phyloP scores from a whole-genome alignment of 2,329 filamentous ascomycete genomes.

The Blastomyces parvus region DNA sequence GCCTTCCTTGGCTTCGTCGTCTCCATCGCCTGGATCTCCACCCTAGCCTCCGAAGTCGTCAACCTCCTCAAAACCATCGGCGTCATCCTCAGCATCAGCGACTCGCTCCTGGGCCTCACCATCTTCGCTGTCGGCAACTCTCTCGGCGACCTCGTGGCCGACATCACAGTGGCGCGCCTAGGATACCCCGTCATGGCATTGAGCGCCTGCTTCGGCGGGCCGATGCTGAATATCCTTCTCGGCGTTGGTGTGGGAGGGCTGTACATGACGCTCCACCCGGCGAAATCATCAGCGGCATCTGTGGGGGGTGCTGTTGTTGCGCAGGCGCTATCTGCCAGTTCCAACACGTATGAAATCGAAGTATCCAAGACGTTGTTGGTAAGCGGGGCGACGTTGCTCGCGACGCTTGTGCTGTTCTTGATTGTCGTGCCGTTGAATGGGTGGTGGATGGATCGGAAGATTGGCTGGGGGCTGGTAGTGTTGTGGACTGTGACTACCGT shows the following conservation, averaged over 20 bases:
- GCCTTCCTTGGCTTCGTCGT: slow-evolving; percentile 88
- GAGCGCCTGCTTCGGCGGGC: slow-evolving; percentile 93
- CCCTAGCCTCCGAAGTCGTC: slow-evolving; percentile 90
- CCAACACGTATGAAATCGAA: slow-evolving; percentile 64
- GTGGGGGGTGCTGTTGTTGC: slow-evolving; percentile 7
- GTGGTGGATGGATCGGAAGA: slow-evolving; percentile 73
- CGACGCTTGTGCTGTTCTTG: slow-evolving; percentile 69
- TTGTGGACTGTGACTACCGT: slow-evolving; percentile 75
- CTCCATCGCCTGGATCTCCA: slow-evolving; percentile 90
- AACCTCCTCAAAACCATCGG: slow-evolving; percentile 88
- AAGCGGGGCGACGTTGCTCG: slow-evolving; percentile 69
- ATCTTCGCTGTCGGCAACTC: slow-evolving; percentile 96
- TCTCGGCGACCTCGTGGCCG: slow-evolving; percentile 83
- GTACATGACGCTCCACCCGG: slow-evolving; percentile 76
- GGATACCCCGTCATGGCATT: slow-evolving; percentile 95
- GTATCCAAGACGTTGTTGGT: slow-evolving; percentile 79
- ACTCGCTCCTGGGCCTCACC: slow-evolving; percentile 88
- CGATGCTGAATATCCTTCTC: slow-evolving; percentile 93
- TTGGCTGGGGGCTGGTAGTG: slow-evolving; percentile 70
- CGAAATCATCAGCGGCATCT: slow-evolving; percentile 64
- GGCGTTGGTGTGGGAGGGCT: slow-evolving; percentile 87
- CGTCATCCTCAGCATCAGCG: slow-evolving; percentile 83
- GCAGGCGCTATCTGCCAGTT: slow-evolving; percentile 7
- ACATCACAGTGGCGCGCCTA: slow-evolving; percentile 85
- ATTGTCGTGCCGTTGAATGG: slow-evolving; percentile 73